A percentile compares a stretch with the other conserved stretches of the same genome.
Conservation (phyloP, 768 basidiomycete genomes). For the Pholiota molesta region DNA sequence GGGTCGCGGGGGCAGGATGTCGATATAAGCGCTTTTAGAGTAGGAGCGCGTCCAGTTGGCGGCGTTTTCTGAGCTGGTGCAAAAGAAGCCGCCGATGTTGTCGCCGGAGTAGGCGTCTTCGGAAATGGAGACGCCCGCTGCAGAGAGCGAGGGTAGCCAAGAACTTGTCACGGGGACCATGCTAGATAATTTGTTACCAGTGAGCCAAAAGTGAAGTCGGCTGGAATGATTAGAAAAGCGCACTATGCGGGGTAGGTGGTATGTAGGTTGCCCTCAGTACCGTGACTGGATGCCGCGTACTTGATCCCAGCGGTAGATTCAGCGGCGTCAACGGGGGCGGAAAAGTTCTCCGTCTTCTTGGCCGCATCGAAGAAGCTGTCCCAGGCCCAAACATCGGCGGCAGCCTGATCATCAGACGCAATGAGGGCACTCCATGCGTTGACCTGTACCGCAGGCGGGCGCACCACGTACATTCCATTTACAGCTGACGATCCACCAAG, state of each 20-base stretch:
- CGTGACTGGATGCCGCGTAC: constrained; percentile 49
- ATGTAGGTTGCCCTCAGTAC: constrained; percentile 49
- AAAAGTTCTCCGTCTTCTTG: constrained; percentile 59
- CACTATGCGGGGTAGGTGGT: constrained; percentile 54
- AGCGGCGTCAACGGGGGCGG: constrained; percentile 46
- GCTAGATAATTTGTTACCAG: constrained; percentile 28
- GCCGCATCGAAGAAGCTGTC: constrained; percentile 46
- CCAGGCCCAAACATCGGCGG: constrained; percentile 50
- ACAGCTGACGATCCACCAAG: constrained; percentile 71
- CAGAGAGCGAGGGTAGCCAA: constrained; percentile 58
- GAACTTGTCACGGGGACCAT: constrained; percentile 57
- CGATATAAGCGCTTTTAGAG: constrained; percentile 67
- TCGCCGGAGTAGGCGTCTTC: constrained; percentile 52
- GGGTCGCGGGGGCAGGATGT: constrained; percentile 59
- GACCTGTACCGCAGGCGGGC: constrained; percentile 53
- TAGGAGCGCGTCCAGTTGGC: constrained; percentile 71
- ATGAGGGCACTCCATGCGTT: constrained; percentile 50
- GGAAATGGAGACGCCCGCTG: constrained; percentile 47
- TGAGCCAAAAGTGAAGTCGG: constrained; percentile 18
- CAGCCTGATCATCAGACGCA: constrained; percentile 34
- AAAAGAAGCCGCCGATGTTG: constrained; percentile 56
- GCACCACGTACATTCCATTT: constrained; percentile 70
- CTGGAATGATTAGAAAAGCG: constrained; percentile 36
- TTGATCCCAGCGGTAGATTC: constrained; percentile 45
- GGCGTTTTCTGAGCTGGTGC: constrained; percentile 63